These are phyloP conservation scores for Pythium graminicola DNA, from an alignment of 352 stramenopile genomes.

Conservation along the genomic window DNA sequence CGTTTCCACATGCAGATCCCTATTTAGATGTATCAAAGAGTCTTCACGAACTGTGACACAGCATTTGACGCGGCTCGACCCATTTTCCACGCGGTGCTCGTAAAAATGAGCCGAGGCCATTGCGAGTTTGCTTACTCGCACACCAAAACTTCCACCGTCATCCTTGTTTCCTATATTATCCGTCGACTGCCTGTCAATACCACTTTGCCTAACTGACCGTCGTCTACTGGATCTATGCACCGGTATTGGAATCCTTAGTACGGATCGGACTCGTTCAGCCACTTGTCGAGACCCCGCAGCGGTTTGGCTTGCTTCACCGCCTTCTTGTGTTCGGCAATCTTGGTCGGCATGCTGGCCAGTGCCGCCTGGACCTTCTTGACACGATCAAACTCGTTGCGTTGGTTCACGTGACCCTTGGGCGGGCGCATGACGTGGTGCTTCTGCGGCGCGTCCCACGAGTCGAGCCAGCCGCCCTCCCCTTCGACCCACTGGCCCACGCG, in stretches of 20 bases:
- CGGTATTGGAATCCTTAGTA: slow-evolving; percentile 45
- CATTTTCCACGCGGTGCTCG: too few species aligned
- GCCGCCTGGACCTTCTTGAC: slow-evolving; percentile 85
- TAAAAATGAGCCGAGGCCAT: too few species aligned
- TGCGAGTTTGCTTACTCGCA: too few species aligned
- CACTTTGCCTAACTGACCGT: not conserved
- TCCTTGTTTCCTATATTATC: too few species aligned
- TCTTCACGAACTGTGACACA: too few species aligned
- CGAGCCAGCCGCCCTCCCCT: slow-evolving; percentile 75
- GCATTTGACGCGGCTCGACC: too few species aligned
- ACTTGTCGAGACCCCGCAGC: slow-evolving; percentile 84
- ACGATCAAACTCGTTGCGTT: slow-evolving; percentile 80
- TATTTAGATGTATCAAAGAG: too few species aligned
- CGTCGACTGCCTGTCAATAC: not conserved
- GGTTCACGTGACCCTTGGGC: slow-evolving; percentile 70
- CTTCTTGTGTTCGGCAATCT: slow-evolving; percentile 86
- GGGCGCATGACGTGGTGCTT: slow-evolving; percentile 85
- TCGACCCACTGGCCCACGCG: slow-evolving; percentile 71
- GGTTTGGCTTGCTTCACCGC: slow-evolving; percentile 73
- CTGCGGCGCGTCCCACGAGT: slow-evolving; percentile 64
- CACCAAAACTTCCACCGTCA: too few species aligned
- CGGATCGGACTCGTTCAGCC: slow-evolving; percentile 76
- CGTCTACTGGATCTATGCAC: not conserved
- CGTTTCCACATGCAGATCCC: too few species aligned
- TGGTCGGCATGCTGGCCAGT: slow-evolving; percentile 71